A percentile compares a stretch with the other conserved stretches of the same genome.
Evolutionary conservation across 352 stramenopile species (phyloP).

Genomic region (Phytophthora macrochlamydospora): DNA sequence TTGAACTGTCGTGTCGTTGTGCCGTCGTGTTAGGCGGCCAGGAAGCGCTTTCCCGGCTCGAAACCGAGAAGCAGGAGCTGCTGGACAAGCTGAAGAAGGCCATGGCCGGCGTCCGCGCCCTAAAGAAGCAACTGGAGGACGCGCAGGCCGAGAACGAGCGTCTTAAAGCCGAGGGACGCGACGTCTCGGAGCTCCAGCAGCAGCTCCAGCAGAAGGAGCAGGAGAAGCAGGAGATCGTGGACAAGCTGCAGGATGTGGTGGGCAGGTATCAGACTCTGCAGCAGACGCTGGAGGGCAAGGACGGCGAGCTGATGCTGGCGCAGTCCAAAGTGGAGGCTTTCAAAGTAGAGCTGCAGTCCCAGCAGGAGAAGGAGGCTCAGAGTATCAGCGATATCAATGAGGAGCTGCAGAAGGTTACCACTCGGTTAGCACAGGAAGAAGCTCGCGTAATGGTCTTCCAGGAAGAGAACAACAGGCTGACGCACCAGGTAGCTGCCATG

Average conservation of each 20-base stretch:
- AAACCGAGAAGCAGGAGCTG: slow-evolving; percentile 72
- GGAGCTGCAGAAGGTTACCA: slow-evolving; percentile 32
- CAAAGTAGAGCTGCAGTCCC: slow-evolving; percentile 50
- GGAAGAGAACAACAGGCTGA: slow-evolving; percentile 62
- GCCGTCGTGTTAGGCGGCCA: slow-evolving; percentile 1
- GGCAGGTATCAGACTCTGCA: slow-evolving; percentile 54
- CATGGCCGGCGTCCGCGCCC: slow-evolving; percentile 64
- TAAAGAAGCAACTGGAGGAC: slow-evolving; percentile 78
- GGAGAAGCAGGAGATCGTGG: slow-evolving; percentile 53
- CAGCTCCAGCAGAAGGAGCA: slow-evolving; percentile 45
- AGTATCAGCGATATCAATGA: slow-evolving; percentile 38
- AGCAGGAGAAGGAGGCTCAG: slow-evolving; percentile 36
- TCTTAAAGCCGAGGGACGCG: slow-evolving; percentile 24
- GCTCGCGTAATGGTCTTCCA: slow-evolving; percentile 51
- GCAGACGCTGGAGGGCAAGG: slow-evolving; percentile 53
- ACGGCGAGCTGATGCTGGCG: slow-evolving; percentile 50
- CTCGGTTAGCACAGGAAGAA: slow-evolving; percentile 46
- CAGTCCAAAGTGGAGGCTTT: slow-evolving; percentile 58
- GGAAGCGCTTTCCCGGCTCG: slow-evolving; percentile 46
- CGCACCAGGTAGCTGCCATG: slow-evolving; percentile 48
- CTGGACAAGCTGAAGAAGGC: slow-evolving; percentile 81
- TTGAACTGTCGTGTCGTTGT: slow-evolving; percentile 23
- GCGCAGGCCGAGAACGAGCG: slow-evolving; percentile 62
- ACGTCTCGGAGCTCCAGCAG: slow-evolving; percentile 30
- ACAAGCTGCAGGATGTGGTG: slow-evolving; percentile 60